A percentile compares a stretch with the other conserved stretches of the same genome.
Conservation (phyloP, 345 rosid species). For the Murraya paniculata region DNA sequence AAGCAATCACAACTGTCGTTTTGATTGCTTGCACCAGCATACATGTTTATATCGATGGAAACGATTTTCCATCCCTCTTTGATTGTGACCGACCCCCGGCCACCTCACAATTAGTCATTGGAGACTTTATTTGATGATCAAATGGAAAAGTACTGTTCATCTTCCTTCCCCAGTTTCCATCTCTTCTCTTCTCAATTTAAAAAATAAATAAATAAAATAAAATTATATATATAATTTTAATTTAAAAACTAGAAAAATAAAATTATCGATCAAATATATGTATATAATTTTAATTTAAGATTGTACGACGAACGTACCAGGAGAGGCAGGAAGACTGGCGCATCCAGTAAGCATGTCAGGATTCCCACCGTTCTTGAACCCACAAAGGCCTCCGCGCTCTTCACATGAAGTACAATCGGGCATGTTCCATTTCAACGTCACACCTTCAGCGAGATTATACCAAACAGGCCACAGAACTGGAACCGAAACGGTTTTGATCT, state of each 20-base stretch:
- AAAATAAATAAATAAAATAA: too few relatives aligned
- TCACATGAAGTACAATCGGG: slow-evolving; percentile 44
- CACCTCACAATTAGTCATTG: too few relatives aligned
- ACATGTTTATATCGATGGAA: neutral
- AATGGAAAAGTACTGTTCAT: neutral
- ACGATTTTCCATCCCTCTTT: neutral
- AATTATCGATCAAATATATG: too few relatives aligned
- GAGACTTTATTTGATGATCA: too few relatives aligned
- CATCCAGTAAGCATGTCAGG: slow-evolving; percentile 22
- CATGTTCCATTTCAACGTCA: slow-evolving; percentile 29
- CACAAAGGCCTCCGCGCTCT: slow-evolving; percentile 34
- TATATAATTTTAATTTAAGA: too few relatives aligned
- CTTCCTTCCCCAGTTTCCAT: neutral
- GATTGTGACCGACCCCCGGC: too few relatives aligned
- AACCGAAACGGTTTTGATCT: slow-evolving; percentile 5
- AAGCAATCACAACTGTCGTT: neutral
- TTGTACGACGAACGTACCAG: neutral
- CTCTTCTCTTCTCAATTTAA: neutral
- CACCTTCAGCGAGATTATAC: slow-evolving; percentile 4
- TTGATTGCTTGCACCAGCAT: neutral
- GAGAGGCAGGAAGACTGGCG: slow-evolving; percentile 11
- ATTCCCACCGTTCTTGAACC: slow-evolving; percentile 3
- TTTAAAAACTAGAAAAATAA: too few relatives aligned
- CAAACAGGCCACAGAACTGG: slow-evolving; percentile 20
- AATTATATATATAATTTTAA: too few relatives aligned